phyloP scores from a whole-genome alignment of 2,329 filamentous ascomycete species.

The Epichloe festucae region DNA sequence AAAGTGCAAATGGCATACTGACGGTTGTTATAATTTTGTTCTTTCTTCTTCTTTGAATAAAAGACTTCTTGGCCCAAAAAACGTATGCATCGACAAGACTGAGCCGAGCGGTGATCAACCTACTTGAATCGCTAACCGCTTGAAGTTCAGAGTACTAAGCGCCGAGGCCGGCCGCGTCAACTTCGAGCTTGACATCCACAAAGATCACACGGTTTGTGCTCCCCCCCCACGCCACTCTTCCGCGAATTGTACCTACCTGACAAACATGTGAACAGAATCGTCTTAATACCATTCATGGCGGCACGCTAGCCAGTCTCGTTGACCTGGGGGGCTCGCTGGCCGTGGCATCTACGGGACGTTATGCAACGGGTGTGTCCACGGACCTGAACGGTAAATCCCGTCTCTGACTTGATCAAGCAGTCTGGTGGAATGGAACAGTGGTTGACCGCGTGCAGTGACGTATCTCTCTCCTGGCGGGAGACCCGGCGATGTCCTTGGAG shows the following conservation, averaged over 20 bases:
- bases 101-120: not conserved
- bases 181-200: slow-evolving; percentile 63
- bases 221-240: not conserved
- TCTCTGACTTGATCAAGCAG: not conserved
- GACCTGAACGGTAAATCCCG: slow-evolving; percentile 42
- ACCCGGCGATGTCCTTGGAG: slow-evolving; percentile 42
- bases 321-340: slow-evolving; percentile 55
- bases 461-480: slow-evolving; percentile 47
- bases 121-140: not conserved
- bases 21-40: too few relatives aligned
- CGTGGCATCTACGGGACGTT: slow-evolving; percentile 50
- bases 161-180: slow-evolving; percentile 55
- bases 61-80: slow-evolving; percentile 15
- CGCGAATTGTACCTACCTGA: not conserved
- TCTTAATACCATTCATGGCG: slow-evolving; percentile 63
- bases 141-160: slow-evolving; percentile 51
- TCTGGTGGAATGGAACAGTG: not conserved
- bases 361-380: slow-evolving; percentile 50
- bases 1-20: not conserved
- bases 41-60: not conserved
- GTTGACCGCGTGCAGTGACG: slow-evolving; percentile 34
- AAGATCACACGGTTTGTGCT: slow-evolving; percentile 55
- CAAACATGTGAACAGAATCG: slow-evolving; percentile 44
- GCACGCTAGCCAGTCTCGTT: slow-evolving; percentile 65
- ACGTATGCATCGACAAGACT: not conserved